A percentile compares a stretch with the other conserved stretches of the same genome.
Evolutionary conservation across 306 rosid species (phyloP).

Genomic region (Casuarina glauca): DNA sequence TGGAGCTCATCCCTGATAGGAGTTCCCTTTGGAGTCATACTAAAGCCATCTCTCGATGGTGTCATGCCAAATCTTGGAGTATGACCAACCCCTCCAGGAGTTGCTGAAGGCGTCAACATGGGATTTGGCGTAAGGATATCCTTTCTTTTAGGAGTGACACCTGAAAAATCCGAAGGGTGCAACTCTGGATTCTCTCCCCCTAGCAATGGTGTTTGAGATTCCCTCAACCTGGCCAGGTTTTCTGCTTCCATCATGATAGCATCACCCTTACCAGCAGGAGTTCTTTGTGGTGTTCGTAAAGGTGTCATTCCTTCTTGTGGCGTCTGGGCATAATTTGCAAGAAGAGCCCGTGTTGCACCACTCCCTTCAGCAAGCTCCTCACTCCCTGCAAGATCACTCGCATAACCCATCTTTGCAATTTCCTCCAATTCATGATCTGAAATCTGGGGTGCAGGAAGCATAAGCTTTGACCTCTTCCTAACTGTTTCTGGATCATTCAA

Average conservation of each 20-base stretch:
- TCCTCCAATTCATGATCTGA: constrained; percentile 91
- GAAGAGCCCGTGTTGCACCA: constrained; percentile 85
- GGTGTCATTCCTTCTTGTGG: constrained; percentile 79
- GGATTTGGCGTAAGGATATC: constrained; percentile 85
- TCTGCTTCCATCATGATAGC: constrained; percentile 97
- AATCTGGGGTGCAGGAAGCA: constrained; percentile 97
- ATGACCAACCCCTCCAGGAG: constrained; percentile 78
- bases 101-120: constrained; percentile 84
- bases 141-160: constrained; percentile 87
- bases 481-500: constrained; percentile 92
- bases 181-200: constrained; percentile 96
- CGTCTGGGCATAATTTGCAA: constrained; percentile 85
- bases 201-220: constrained; percentile 90
- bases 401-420: constrained; percentile 95
- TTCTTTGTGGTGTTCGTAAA: constrained; percentile 86
- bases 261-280: constrained; percentile 91
- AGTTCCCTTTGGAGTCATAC: constrained; percentile 83
- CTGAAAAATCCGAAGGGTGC: constrained; percentile 95
- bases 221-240: constrained; percentile 91
- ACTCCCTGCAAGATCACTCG: constrained; percentile 74
- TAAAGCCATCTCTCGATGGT: constrained; percentile 85
- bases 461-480: constrained; percentile 83
- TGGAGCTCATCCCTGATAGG: constrained; percentile 89
- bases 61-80: constrained; percentile 87
- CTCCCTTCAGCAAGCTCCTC: constrained; percentile 76